These are phyloP conservation scores for Juglanconis juglandina DNA, from an alignment of 2,329 filamentous ascomycete genomes.

Conservation along the genomic window DNA sequence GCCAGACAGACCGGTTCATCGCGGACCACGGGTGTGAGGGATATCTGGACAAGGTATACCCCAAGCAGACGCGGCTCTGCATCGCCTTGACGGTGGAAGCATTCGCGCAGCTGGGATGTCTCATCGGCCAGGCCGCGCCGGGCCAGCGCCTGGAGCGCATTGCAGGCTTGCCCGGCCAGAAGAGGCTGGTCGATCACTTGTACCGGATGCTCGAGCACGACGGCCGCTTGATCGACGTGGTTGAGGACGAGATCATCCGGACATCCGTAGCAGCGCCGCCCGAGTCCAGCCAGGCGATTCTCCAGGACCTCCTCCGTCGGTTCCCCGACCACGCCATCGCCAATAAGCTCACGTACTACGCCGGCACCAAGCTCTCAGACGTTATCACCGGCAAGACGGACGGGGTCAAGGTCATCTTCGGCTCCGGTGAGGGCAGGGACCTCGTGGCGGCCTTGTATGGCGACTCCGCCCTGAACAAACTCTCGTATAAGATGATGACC, in stretches of 20 bases:
- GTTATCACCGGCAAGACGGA: constrained; percentile 17
- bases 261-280: constrained; percentile 17
- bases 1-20: neutral
- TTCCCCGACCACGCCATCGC: constrained; percentile 20
- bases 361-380: constrained; percentile 18
- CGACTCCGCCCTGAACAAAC: neutral
- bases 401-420: constrained; percentile 20
- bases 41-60: constrained; percentile 26
- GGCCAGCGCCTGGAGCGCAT: constrained; percentile 27
- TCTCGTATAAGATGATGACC: neutral
- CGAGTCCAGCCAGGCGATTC: too few relatives aligned
- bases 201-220: constrained; percentile 32
- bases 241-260: constrained; percentile 20
- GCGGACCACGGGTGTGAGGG: neutral
- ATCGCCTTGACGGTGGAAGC: constrained; percentile 31
- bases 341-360: constrained; percentile 19
- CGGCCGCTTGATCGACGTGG: constrained; percentile 27
- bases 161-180: constrained; percentile 25
- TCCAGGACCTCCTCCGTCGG: too few relatives aligned
- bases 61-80: constrained; percentile 25
- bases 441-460: neutral
- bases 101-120: constrained; percentile 31
- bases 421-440: constrained; percentile 6
- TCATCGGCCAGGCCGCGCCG: constrained; percentile 19
- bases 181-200: constrained; percentile 29